Conservation (phyloP, 441 rosid species). For the Melastoma candidum region DNA sequence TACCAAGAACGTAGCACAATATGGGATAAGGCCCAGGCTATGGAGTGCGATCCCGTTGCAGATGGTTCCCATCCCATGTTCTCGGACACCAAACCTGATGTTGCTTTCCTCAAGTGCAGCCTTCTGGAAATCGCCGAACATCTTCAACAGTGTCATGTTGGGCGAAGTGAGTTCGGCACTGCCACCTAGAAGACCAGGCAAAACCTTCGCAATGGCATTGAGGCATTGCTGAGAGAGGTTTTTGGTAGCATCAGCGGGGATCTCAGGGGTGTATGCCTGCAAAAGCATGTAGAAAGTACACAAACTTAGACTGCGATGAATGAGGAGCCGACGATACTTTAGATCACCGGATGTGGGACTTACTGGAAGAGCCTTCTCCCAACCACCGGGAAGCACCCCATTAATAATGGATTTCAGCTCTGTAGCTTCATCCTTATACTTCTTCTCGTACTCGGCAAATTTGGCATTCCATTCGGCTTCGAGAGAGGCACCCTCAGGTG, state of each 20-base stretch:
- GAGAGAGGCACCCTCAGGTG: slow-evolving; percentile 53
- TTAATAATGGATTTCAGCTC: slow-evolving; percentile 70
- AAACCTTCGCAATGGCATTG: no score
- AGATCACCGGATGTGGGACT: no score
- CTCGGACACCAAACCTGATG: slow-evolving; percentile 79
- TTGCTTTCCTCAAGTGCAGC: slow-evolving; percentile 37
- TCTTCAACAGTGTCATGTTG: slow-evolving; percentile 80
- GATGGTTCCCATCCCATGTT: slow-evolving; percentile 86
- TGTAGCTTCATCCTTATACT: slow-evolving; percentile 88
- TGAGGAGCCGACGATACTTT: no score
- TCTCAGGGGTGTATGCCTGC: slow-evolving; percentile 67
- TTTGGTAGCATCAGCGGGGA: slow-evolving; percentile 25
- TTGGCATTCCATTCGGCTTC: slow-evolving; percentile 92
- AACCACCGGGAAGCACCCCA: slow-evolving; percentile 86
- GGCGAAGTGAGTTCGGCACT: slow-evolving; percentile 95
- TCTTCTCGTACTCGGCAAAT: slow-evolving; percentile 85
- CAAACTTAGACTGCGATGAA: no score
- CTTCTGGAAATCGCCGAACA: slow-evolving; percentile 60
- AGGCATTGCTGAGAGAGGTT: no score
- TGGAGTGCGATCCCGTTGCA: slow-evolving; percentile 79
- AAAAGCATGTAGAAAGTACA: not conserved
- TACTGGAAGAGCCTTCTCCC: slow-evolving; percentile 98
- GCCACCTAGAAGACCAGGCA: slow-evolving; percentile 38
- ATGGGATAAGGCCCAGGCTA: slow-evolving; percentile 68
- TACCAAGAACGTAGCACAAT: slow-evolving; percentile 91